A percentile compares a stretch with the other conserved stretches of the same genome.
Conservation (phyloP, 441 rosid genomes). For the Isatis lusitanica region DNA sequence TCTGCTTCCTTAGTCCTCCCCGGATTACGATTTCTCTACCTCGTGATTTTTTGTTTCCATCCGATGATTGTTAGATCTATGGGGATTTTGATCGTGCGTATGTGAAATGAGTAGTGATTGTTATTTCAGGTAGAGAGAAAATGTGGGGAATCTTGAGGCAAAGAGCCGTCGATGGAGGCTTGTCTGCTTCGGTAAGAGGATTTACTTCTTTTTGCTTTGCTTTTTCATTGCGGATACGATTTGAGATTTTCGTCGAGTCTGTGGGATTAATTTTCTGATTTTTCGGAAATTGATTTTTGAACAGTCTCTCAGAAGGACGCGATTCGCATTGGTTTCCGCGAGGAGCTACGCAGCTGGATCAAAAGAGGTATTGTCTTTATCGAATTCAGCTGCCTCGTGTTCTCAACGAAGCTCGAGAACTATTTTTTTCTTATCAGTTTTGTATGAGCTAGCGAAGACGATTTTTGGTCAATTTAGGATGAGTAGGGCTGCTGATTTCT, state of each 20-base stretch:
- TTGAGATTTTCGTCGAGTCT: background rate
- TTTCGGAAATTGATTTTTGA: background rate
- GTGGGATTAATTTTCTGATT: background rate
- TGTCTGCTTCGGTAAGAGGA: conserved; percentile 37
- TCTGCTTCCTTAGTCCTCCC: background rate
- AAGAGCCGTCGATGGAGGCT: conserved; percentile 40
- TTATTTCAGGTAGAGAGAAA: conserved; percentile 10
- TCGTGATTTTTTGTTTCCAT: background rate
- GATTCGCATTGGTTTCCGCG: conserved; percentile 34
- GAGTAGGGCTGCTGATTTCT: background rate
- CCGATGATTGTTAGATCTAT: conserved; percentile 25
- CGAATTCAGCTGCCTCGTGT: background rate
- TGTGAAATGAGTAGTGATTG: background rate
- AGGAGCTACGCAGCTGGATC: conserved; percentile 42
- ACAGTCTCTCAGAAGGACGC: conserved; percentile 37
- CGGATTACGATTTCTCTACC: background rate
- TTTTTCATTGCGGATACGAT: background rate
- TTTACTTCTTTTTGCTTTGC: background rate
- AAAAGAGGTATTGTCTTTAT: conserved; percentile 35
- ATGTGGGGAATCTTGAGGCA: conserved; percentile 42
- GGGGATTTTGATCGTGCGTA: conserved; percentile 2
- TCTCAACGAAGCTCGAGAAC: background rate
- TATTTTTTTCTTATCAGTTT: background rate
- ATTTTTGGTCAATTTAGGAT: background rate
- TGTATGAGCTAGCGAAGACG: background rate